These are phyloP conservation scores for Tremella yokohamensis DNA, from an alignment of 768 basidiomycete species.

Conservation along the genomic window DNA sequence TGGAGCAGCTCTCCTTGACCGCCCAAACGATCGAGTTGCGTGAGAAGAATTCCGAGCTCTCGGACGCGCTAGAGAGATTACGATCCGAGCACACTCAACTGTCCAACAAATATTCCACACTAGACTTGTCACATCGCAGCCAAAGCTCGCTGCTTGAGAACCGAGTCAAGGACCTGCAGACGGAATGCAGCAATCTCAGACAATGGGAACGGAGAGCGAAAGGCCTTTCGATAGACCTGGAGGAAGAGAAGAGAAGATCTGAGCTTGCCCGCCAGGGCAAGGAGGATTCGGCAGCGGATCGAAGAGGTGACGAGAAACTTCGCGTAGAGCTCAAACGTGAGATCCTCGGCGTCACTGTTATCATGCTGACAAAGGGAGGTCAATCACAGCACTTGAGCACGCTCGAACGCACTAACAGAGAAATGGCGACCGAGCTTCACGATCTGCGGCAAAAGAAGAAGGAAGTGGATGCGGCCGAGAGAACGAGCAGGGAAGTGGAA, in stretches of 20 bases:
- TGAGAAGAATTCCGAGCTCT: constrained; percentile 8
- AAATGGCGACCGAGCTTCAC: constrained; percentile 31
- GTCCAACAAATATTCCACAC: constrained; percentile 16
- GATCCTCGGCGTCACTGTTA: constrained; percentile 4
- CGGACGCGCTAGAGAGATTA: constrained; percentile 12
- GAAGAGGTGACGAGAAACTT: constrained; percentile 25
- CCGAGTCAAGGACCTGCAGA: constrained; percentile 24
- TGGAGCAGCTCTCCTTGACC: constrained; percentile 1
- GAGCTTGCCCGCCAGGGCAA: constrained; percentile 18
- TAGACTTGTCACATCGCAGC: constrained; percentile 9
- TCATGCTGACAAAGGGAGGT: constrained; percentile 9
- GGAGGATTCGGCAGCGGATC: constrained; percentile 18
- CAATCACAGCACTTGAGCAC: constrained; percentile 35
- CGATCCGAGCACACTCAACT: constrained; percentile 24
- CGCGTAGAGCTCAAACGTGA: constrained; percentile 38
- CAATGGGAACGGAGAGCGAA: constrained; percentile 32
- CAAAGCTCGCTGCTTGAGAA: constrained; percentile 16
- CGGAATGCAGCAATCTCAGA: constrained; percentile 23
- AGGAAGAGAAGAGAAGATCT: constrained; percentile 37
- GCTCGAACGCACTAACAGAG: constrained; percentile 28
- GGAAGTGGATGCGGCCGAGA: constrained; percentile 34
- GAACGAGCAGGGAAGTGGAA: constrained; percentile 28
- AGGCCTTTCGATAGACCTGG: constrained; percentile 36
- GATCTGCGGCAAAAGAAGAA: constrained; percentile 44
- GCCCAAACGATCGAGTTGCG: constrained; percentile 18